These are phyloP conservation scores for Ophiosphaerella narmari DNA, from an alignment of 2,329 filamentous ascomycete species.

Conservation along the genomic window DNA sequence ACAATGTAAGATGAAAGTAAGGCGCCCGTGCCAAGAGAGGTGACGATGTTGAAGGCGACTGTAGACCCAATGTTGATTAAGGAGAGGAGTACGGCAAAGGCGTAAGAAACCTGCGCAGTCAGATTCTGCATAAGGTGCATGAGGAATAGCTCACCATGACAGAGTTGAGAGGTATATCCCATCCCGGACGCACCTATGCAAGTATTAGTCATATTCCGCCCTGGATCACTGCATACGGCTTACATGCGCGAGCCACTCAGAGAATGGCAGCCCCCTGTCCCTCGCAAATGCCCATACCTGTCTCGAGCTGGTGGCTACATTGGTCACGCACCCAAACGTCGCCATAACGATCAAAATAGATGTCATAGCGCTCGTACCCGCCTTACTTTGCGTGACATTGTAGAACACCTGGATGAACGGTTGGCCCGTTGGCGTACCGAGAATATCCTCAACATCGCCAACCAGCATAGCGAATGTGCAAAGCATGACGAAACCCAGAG, in stretches of 20 bases:
- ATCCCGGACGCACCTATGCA: not conserved
- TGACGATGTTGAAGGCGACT: slow-evolving; percentile 26
- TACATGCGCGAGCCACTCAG: slow-evolving; percentile 12
- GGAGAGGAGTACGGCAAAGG: slow-evolving; percentile 25
- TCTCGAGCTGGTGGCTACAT: slow-evolving; percentile 20
- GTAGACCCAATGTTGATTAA: slow-evolving; percentile 36
- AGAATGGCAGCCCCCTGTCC: slow-evolving; percentile 25
- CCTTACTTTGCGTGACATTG: slow-evolving; percentile 15
- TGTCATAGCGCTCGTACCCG: slow-evolving; percentile 16
- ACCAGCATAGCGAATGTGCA: slow-evolving; percentile 21
- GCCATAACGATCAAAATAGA: slow-evolving; percentile 19
- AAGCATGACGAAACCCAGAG: slow-evolving; percentile 41
- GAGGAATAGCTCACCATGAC: not conserved
- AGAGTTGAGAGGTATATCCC: not conserved
- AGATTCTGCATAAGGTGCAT: not conserved
- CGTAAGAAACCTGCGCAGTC: slow-evolving; percentile 13
- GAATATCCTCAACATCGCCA: slow-evolving; percentile 10
- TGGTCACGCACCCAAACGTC: slow-evolving; percentile 14
- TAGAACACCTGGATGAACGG: slow-evolving; percentile 19
- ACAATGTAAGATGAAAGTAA: slow-evolving; percentile 36
- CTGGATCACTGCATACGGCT: slow-evolving; percentile 1
- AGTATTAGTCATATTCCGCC: not conserved
- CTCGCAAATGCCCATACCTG: slow-evolving; percentile 31
- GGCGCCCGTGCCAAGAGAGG: slow-evolving; percentile 16
- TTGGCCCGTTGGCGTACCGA: slow-evolving; percentile 20